These are phyloP conservation scores for Geranium incanum DNA, from an alignment of 441 rosid species.

Conservation along the genomic window DNA sequence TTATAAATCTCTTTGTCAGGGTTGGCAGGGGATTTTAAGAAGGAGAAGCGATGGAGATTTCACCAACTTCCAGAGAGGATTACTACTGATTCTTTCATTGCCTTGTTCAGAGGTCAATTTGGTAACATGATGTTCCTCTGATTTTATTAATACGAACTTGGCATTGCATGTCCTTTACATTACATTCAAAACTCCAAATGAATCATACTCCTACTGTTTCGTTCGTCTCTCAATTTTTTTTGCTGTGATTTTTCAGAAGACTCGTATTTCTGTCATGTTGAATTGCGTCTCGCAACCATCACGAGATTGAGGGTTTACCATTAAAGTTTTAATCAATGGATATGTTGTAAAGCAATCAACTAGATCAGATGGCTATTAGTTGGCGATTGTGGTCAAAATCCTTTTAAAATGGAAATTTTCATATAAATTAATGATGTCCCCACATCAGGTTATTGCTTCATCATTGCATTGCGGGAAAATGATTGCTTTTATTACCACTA, in stretches of 20 bases:
- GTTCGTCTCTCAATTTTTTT: background rate
- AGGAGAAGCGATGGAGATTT: background rate
- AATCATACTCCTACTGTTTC: background rate
- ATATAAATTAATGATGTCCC: background rate
- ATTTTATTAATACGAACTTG: slow-evolving; percentile 1
- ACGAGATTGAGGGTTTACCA: background rate
- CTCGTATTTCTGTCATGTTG: background rate
- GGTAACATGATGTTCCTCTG: slow-evolving; percentile 17
- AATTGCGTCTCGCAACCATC: slow-evolving; percentile 1
- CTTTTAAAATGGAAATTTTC: background rate
- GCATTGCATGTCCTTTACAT: slow-evolving; percentile 5
- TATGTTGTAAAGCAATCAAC: background rate
- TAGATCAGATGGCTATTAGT: background rate
- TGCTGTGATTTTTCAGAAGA: background rate
- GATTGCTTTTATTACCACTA: background rate
- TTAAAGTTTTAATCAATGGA: background rate
- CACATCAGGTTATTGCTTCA: background rate
- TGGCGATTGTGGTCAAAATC: background rate
- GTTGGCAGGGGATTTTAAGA: slow-evolving; percentile 5
- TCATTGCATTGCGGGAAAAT: background rate
- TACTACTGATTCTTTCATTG: slow-evolving; percentile 6
- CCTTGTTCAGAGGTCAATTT: slow-evolving; percentile 7
- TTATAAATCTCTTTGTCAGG: slow-evolving; percentile 12
- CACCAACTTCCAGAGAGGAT: slow-evolving; percentile 7
- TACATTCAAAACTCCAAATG: slow-evolving; percentile 11